These are phyloP conservation scores for Fraxinus ornus DNA, from an alignment of 305 asterid genomes.

Conservation along the genomic window DNA sequence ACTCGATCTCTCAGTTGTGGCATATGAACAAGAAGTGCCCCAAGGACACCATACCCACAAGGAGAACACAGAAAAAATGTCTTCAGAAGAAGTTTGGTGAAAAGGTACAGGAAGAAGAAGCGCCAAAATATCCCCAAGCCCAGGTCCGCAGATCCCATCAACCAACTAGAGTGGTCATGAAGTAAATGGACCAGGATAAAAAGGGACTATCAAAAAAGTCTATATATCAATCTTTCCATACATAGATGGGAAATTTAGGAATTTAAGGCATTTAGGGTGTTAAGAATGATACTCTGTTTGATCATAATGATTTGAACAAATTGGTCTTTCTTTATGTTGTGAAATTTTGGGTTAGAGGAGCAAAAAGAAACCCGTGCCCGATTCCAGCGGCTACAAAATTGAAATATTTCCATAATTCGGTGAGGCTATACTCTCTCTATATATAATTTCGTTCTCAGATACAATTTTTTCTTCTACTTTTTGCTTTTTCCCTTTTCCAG, in stretches of 20 bases:
- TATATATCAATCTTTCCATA: neutral
- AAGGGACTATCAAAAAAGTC: neutral
- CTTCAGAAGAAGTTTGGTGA: conserved; percentile 12
- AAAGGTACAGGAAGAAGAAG: conserved; percentile 14
- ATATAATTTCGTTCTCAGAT: too few species aligned
- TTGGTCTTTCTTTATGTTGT: neutral
- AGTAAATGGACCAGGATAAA: neutral
- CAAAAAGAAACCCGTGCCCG: too few species aligned
- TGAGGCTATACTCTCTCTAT: too few species aligned
- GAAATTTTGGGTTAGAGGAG: too few species aligned
- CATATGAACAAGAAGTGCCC: conserved; percentile 19
- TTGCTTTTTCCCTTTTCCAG: too few species aligned
- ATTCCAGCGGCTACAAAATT: too few species aligned
- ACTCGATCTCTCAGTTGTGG: conserved; percentile 10
- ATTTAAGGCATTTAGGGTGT: neutral
- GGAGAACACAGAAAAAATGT: conserved; percentile 6
- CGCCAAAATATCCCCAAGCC: conserved; percentile 24
- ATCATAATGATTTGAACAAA: neutral
- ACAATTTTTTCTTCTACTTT: too few species aligned
- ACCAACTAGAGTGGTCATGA: conserved; percentile 32
- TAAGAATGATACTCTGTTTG: neutral
- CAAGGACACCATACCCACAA: neutral
- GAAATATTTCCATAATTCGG: too few species aligned
- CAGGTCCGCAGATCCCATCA: conserved; percentile 24
- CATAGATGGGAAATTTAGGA: neutral